A percentile compares a stretch with the other conserved stretches of the same genome.
Conservation (phyloP, 2,329 filamentous ascomycete genomes). For the Colletotrichum karsti region DNA sequence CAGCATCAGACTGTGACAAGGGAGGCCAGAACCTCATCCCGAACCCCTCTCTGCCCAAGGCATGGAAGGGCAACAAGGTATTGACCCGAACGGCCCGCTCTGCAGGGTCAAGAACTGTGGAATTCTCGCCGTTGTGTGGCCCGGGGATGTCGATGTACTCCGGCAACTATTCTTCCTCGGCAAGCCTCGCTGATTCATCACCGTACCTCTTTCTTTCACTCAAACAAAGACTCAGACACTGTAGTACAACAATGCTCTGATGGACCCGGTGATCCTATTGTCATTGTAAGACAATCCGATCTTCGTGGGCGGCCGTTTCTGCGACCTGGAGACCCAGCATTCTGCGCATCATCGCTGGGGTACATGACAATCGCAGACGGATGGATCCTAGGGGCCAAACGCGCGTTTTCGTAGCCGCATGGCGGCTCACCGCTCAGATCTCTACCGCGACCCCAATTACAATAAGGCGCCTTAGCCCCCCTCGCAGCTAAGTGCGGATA, state of each 20-base stretch:
- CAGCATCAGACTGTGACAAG: background rate
- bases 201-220: too few relatives aligned
- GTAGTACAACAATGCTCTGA: background rate
- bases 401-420: background rate
- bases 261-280: background rate
- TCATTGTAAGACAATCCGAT: slow-evolving; percentile 3
- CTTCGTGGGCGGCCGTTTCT: slow-evolving; percentile 15
- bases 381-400: too few relatives aligned
- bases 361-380: background rate
- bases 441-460: background rate
- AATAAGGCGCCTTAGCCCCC: background rate
- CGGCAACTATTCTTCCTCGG: too few relatives aligned
- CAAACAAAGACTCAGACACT: background rate
- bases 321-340: slow-evolving; percentile 4
- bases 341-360: slow-evolving; percentile 10
- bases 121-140: too few relatives aligned
- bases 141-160: too few relatives aligned
- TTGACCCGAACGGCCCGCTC: slow-evolving; percentile 25
- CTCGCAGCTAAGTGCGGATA: background rate
- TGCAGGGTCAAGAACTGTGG: slow-evolving; percentile 12
- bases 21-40: background rate
- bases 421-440: background rate
- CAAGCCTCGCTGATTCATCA: too few relatives aligned
- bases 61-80: background rate
- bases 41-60: background rate